Evolutionary conservation across 495 filamentous ascomycete genomes (phyloP).

Genomic region (Xylaria grammica): DNA sequence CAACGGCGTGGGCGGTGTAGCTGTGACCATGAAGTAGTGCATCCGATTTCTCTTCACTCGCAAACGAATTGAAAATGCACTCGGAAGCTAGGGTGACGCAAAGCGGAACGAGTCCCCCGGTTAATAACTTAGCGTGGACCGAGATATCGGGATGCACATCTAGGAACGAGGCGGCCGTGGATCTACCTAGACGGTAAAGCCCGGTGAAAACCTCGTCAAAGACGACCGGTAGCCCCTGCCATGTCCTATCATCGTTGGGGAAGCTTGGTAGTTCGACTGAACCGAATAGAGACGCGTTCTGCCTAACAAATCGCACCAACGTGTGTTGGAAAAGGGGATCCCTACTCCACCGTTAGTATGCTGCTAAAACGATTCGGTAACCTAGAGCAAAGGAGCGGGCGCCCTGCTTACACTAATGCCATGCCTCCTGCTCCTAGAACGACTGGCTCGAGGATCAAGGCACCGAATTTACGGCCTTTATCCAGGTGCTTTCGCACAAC

Average conservation of each 20-base stretch:
- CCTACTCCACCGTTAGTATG: constrained; percentile 40
- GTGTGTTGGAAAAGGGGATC: constrained; percentile 78
- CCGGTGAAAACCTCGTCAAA: constrained; percentile 86
- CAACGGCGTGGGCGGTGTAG: constrained; percentile 79
- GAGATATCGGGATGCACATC: constrained; percentile 69
- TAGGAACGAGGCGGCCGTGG: constrained; percentile 69
- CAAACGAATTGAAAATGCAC: constrained; percentile 72
- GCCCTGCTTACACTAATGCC: constrained; percentile 66
- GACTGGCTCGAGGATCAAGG: constrained; percentile 75
- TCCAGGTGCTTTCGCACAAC: constrained; percentile 54
- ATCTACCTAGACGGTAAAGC: constrained; percentile 74
- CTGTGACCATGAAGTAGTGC: constrained; percentile 80
- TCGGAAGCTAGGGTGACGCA: constrained; percentile 72
- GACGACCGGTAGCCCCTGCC: constrained; percentile 75
- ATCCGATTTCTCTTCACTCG: constrained; percentile 68
- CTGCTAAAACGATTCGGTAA: constrained; percentile 10
- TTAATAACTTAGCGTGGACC: constrained; percentile 79
- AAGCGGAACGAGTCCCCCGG: constrained; percentile 77
- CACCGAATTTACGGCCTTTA: constrained; percentile 70
- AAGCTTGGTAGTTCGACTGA: constrained; percentile 5
- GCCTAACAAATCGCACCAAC: constrained; percentile 67
- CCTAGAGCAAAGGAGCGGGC: neutral
- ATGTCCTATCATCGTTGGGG: constrained; percentile 40
- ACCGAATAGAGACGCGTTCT: constrained; percentile 55
- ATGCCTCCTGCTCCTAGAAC: constrained; percentile 80